Conservation (phyloP, 78 protist species). For the Polysphondylium violaceum region DNA sequence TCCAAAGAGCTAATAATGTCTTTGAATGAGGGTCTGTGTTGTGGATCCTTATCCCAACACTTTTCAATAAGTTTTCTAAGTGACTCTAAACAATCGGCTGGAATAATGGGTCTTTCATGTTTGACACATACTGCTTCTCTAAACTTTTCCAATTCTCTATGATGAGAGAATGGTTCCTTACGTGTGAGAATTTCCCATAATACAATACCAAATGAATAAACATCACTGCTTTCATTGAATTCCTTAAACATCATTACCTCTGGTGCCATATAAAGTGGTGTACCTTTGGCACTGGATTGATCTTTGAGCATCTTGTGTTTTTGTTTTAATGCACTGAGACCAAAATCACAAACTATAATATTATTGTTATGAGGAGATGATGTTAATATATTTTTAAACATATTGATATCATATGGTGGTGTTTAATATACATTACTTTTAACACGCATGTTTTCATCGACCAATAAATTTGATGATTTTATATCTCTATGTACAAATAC, state of each 20-base stretch:
- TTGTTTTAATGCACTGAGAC: conserved; percentile 75
- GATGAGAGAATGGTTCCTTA: conserved; percentile 83
- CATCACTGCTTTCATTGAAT: conserved; percentile 81
- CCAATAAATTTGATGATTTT: conserved; percentile 79
- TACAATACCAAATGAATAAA: conserved; percentile 83
- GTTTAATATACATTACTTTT: conserved; percentile 34
- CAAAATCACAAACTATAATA: conserved; percentile 73
- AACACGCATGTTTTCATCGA: conserved; percentile 80
- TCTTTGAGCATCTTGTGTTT: conserved; percentile 78
- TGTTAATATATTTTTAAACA: not conserved
- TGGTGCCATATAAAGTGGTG: conserved; percentile 87
- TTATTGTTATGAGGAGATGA: too few species aligned
- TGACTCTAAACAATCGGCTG: conserved; percentile 59
- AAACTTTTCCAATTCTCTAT: conserved; percentile 78
- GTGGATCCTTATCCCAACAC: conserved; percentile 85
- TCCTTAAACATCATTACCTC: conserved; percentile 86
- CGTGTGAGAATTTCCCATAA: conserved; percentile 80
- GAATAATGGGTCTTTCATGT: conserved; percentile 81
- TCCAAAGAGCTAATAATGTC: conserved; percentile 77
- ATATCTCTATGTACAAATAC: conserved; percentile 87
- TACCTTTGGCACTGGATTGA: conserved; percentile 84
- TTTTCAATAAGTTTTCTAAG: conserved; percentile 66
- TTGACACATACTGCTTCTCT: conserved; percentile 82
- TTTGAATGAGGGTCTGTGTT: conserved; percentile 65
- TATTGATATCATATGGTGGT: not conserved